Conservation (phyloP, 2,329 filamentous ascomycete genomes). For the Corinectria fuckeliana region DNA sequence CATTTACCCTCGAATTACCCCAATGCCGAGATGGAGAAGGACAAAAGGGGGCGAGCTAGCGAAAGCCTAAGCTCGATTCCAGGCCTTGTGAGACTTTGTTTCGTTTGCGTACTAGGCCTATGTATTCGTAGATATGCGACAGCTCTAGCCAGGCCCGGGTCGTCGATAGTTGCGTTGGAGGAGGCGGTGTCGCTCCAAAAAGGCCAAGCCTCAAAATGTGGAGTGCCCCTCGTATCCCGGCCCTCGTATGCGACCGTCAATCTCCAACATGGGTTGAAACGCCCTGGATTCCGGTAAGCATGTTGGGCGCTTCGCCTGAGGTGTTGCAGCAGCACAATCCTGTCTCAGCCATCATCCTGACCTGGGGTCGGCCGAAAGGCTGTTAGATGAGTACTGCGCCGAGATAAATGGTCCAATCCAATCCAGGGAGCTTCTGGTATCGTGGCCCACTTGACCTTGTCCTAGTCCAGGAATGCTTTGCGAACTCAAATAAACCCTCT, state of each 20-base stretch:
- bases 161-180: conserved; percentile 22
- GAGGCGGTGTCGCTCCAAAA: conserved; percentile 9
- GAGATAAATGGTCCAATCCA: not conserved
- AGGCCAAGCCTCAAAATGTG: not conserved
- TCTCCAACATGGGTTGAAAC: conserved; percentile 12
- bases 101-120: conserved; percentile 29
- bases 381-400: not conserved
- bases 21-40: not conserved
- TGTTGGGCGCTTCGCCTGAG: not conserved
- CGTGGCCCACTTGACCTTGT: not conserved
- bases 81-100: conserved; percentile 30
- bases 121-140: too few relatives aligned
- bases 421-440: too few relatives aligned
- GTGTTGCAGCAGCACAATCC: conserved; percentile 3
- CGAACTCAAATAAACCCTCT: not conserved
- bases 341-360: not conserved
- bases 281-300: not conserved
- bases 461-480: conserved; percentile 1
- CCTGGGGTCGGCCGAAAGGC: not conserved
- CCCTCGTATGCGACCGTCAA: not conserved
- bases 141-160: conserved; percentile 15
- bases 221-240: not conserved
- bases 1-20: conserved; percentile 4
- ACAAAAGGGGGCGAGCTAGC: not conserved
- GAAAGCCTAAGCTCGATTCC: conserved; percentile 13